Evolutionary conservation across 768 basidiomycete genomes (phyloP).

Genomic region (Boletus barrowsii): DNA sequence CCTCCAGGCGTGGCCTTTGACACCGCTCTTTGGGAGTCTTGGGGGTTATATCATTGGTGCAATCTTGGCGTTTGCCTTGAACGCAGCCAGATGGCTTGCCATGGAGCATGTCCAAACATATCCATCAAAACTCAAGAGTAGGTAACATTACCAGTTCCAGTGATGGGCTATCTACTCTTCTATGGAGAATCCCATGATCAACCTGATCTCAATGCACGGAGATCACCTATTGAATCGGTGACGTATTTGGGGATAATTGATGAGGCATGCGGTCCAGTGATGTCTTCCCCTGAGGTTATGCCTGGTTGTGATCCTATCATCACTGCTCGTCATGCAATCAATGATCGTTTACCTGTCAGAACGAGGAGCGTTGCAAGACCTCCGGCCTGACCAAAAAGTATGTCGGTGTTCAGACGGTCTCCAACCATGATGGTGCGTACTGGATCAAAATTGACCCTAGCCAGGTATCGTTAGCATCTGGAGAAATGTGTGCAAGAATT

Average conservation of each 20-base stretch:
- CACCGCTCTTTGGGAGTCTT: constrained; percentile 70
- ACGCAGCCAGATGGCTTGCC: constrained; percentile 36
- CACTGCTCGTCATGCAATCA: background rate
- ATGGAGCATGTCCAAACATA: constrained; percentile 34
- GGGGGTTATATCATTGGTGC: constrained; percentile 65
- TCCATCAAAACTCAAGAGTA: constrained; percentile 21
- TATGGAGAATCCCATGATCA: constrained; percentile 13
- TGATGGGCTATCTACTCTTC: constrained; percentile 1
- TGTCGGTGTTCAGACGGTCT: constrained; percentile 94
- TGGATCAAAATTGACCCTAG: constrained; percentile 84
- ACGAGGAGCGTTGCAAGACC: constrained; percentile 88
- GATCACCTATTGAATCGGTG: constrained; percentile 77
- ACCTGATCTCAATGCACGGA: constrained; percentile 41
- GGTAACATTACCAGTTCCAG: constrained; percentile 10
- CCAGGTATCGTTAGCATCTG: constrained; percentile 8
- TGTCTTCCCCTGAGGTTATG: constrained; percentile 70
- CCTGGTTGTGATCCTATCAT: constrained; percentile 43
- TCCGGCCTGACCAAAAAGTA: constrained; percentile 85
- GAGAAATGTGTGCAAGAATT: background rate
- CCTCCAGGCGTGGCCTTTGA: constrained; percentile 80
- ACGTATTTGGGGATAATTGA: constrained; percentile 79
- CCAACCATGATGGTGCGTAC: constrained; percentile 91
- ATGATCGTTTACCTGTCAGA: constrained; percentile 64
- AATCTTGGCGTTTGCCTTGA: constrained; percentile 50
- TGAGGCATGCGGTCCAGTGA: constrained; percentile 69